These are phyloP conservation scores for Dioscorea cayenensis DNA, from an alignment of 116 monocot species.

Conservation along the genomic window DNA sequence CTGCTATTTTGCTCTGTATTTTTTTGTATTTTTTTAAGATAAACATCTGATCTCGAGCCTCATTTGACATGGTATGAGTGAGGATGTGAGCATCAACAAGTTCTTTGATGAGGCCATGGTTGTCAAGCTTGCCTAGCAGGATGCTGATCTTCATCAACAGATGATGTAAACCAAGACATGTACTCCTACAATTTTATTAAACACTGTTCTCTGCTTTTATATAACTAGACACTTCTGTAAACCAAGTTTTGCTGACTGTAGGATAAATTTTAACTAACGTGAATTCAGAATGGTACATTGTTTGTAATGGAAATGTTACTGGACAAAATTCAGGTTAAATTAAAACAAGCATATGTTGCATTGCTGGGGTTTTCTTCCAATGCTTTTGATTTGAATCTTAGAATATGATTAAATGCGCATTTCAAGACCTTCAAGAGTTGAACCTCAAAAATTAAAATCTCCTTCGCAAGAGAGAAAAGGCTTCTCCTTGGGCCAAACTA, in stretches of 20 bases:
- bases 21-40: no score
- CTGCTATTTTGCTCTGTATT: background rate
- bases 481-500: constrained; percentile 94
- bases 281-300: no score
- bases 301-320: no score
- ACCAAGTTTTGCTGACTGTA: no score
- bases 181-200: background rate
- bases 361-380: no score
- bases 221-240: no score
- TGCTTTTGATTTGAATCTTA: no score
- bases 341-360: no score
- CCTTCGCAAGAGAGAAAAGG: constrained; percentile 81
- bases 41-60: background rate
- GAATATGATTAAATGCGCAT: background rate
- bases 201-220: no score
- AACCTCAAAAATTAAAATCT: constrained; percentile 77
- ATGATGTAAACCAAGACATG: constrained; percentile 33
- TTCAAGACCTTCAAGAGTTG: constrained; percentile 52
- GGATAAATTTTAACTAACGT: no score
- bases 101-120: constrained; percentile 99
- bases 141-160: constrained; percentile 88
- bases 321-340: no score
- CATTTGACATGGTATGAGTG: constrained; percentile 85
- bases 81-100: constrained; percentile 95
- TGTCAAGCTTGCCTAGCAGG: constrained; percentile 91